These are phyloP conservation scores for Entomophthora muscae DNA, from an alignment of 371 early-diverging fungal species.

Conservation along the genomic window DNA sequence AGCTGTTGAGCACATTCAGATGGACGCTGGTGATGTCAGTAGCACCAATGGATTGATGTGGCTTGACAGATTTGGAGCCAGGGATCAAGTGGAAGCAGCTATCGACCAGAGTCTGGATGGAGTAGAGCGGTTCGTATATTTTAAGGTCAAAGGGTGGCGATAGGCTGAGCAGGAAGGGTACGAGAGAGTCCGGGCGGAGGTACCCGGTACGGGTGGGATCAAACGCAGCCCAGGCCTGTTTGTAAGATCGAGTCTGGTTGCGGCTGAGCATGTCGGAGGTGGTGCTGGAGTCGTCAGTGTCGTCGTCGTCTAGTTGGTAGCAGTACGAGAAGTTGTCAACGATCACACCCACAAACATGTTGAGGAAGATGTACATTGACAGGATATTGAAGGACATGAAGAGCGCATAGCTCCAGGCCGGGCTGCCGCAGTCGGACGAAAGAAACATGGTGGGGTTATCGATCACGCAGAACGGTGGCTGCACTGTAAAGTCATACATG, in stretches of 20 bases:
- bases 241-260: constrained; percentile 43
- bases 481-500: constrained; percentile 46
- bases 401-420: constrained; percentile 36
- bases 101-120: constrained; percentile 17
- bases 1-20: constrained; percentile 17
- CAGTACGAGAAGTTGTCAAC: constrained; percentile 52
- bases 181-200: constrained; percentile 24
- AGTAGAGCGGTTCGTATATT: constrained; percentile 19
- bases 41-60: constrained; percentile 9
- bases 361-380: constrained; percentile 56
- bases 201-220: constrained; percentile 32
- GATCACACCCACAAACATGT: constrained; percentile 51
- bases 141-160: constrained; percentile 21
- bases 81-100: background rate
- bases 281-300: constrained; percentile 15
- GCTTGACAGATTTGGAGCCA: background rate
- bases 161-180: constrained; percentile 26
- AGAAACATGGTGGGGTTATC: constrained; percentile 22
- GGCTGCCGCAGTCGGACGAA: constrained; percentile 42
- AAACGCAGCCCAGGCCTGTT: constrained; percentile 33
- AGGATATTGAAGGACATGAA: constrained; percentile 51
- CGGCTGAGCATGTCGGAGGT: constrained; percentile 38
- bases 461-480: constrained; percentile 37
- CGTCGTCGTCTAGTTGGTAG: constrained; percentile 28
- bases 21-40: constrained; percentile 9